These are phyloP conservation scores for Mastigamoeba balamuthi DNA, from an alignment of 78 protist genomes.

Conservation along the genomic window DNA sequence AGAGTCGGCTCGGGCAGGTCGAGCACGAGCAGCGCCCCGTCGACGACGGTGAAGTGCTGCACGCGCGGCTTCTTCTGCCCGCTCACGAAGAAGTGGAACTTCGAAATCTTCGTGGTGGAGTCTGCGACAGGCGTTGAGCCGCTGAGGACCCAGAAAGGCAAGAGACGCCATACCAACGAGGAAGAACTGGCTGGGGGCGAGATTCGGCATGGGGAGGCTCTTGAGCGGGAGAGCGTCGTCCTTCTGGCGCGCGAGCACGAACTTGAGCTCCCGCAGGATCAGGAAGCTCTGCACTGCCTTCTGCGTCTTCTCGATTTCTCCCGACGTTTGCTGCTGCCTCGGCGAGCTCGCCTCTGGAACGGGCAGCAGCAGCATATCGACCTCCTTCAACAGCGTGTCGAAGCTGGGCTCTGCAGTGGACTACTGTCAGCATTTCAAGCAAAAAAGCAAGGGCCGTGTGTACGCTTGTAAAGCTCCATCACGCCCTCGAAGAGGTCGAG, in stretches of 20 bases:
- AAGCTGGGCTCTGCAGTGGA: neutral
- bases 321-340: conserved; percentile 9
- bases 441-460: neutral
- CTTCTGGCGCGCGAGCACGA: conserved; percentile 13
- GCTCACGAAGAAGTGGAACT: no score
- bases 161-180: no score
- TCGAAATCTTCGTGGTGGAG: no score
- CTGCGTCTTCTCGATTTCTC: conserved; percentile 46
- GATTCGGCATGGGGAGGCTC: no score
- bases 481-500: conserved; percentile 53
- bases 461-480: conserved; percentile 21
- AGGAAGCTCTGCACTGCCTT: conserved; percentile 39
- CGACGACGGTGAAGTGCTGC: no score
- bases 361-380: conserved; percentile 20
- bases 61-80: no score
- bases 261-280: conserved; percentile 37
- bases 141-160: no score
- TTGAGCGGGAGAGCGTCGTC: no score
- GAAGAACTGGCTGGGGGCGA: no score
- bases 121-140: no score
- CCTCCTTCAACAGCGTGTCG: conserved; percentile 10
- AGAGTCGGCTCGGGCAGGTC: no score
- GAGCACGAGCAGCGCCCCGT: no score
- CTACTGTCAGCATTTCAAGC: neutral
- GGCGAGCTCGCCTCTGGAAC: conserved; percentile 3